Evolutionary conservation across 2,329 filamentous ascomycete genomes (phyloP).

Genomic region (Lecanicillium sp.): DNA sequence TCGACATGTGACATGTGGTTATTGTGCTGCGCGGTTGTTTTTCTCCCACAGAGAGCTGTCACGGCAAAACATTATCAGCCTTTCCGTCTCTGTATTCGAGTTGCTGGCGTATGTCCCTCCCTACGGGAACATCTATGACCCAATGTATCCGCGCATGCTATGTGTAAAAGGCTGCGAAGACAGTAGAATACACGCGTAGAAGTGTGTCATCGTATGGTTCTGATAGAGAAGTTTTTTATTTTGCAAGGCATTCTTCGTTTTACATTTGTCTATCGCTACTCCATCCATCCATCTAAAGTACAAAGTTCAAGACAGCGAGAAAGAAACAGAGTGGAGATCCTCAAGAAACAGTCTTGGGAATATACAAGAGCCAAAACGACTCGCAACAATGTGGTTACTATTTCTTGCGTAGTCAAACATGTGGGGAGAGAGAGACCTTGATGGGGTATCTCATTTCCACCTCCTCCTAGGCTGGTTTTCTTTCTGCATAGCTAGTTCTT

Average conservation of each 20-base stretch:
- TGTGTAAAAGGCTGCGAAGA: too few relatives aligned
- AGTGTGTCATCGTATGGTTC: too few relatives aligned
- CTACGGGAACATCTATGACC: too few relatives aligned
- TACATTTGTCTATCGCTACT: constrained; percentile 21
- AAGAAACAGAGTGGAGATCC: constrained; percentile 36
- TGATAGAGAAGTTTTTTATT: too few relatives aligned
- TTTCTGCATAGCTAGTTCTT: neutral
- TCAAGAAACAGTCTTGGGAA: constrained; percentile 21
- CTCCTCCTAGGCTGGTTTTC: neutral
- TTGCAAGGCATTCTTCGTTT: constrained; percentile 8
- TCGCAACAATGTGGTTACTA: constrained; percentile 14
- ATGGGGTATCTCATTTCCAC: neutral
- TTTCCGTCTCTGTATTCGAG: too few relatives aligned
- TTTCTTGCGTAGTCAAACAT: constrained; percentile 1
- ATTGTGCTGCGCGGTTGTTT: too few relatives aligned
- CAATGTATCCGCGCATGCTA: too few relatives aligned
- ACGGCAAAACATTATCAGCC: too few relatives aligned
- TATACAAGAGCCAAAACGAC: constrained; percentile 29
- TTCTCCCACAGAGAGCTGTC: too few relatives aligned
- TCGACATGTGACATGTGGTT: too few relatives aligned
- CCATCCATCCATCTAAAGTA: constrained; percentile 26
- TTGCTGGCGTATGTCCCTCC: too few relatives aligned
- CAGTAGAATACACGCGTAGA: too few relatives aligned
- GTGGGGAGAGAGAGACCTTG: neutral
- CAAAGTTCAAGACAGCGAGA: constrained; percentile 27